These are phyloP conservation scores for Byssoonygena ceratinophila DNA, from an alignment of 2,329 filamentous ascomycete species.

Conservation along the genomic window DNA sequence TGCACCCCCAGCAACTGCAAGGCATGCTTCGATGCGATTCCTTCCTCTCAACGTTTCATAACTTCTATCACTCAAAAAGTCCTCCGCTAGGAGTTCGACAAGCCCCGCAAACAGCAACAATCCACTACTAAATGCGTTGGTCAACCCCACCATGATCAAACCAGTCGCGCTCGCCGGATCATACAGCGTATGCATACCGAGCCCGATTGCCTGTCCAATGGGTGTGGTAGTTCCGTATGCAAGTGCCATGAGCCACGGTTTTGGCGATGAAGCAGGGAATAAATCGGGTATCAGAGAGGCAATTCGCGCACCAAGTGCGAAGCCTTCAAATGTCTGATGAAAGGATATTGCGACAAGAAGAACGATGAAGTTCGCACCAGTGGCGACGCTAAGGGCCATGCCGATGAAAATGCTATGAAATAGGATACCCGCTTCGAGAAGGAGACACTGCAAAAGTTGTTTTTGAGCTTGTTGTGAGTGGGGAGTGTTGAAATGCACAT, in stretches of 20 bases:
- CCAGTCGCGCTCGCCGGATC: constrained; percentile 67
- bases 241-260: constrained; percentile 61
- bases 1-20: constrained; percentile 50
- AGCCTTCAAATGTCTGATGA: constrained; percentile 80
- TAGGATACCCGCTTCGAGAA: constrained; percentile 72
- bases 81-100: constrained; percentile 74
- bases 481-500: constrained; percentile 13
- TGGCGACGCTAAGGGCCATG: constrained; percentile 74
- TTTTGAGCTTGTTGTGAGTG: constrained; percentile 39
- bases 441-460: constrained; percentile 63
- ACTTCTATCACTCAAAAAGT: constrained; percentile 61
- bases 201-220: constrained; percentile 70
- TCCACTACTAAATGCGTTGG: constrained; percentile 75
- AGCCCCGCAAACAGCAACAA: constrained; percentile 71
- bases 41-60: constrained; percentile 50
- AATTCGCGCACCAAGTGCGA: constrained; percentile 75
- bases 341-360: constrained; percentile 72
- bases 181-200: constrained; percentile 67
- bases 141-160: constrained; percentile 71
- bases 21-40: constrained; percentile 51
- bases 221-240: constrained; percentile 63
- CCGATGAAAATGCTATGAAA: constrained; percentile 82
- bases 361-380: constrained; percentile 66
- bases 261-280: constrained; percentile 60
- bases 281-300: constrained; percentile 55